A percentile compares a stretch with the other conserved stretches of the same genome.
These are phyloP conservation scores for Viola odorata DNA, from an alignment of 345 rosid species.

Conservation along the genomic window DNA sequence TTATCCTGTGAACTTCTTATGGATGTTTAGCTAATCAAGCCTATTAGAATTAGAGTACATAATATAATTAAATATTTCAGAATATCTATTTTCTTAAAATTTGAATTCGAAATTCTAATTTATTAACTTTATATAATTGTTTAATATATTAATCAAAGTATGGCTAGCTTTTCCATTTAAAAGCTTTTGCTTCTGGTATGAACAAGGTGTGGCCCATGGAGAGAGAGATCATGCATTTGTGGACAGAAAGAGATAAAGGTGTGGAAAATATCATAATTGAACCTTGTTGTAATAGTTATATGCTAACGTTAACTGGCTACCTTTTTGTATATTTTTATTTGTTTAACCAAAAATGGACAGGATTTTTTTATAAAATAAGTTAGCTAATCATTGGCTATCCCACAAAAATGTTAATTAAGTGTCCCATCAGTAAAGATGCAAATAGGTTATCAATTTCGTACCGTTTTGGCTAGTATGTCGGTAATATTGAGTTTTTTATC, in stretches of 20 bases:
- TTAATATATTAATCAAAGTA: too few relatives aligned
- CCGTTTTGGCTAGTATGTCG: too few relatives aligned
- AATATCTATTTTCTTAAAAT: too few relatives aligned
- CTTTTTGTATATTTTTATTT: background rate
- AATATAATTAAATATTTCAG: too few relatives aligned
- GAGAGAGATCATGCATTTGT: slow-evolving; percentile 36
- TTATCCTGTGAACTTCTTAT: background rate
- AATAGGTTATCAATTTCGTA: too few relatives aligned
- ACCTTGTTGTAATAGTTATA: slow-evolving; percentile 35
- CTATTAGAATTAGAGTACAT: too few relatives aligned
- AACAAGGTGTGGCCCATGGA: slow-evolving; percentile 15
- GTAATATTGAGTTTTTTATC: too few relatives aligned
- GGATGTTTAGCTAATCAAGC: too few relatives aligned
- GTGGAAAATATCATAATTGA: slow-evolving; percentile 41
- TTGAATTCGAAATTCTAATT: too few relatives aligned
- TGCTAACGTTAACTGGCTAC: slow-evolving; percentile 18
- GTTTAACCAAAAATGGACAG: background rate
- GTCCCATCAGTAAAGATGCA: too few relatives aligned
- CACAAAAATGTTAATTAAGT: slow-evolving; percentile 6
- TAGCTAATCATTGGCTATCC: slow-evolving; percentile 23
- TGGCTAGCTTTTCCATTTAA: background rate
- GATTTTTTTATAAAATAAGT: background rate
- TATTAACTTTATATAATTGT: background rate
- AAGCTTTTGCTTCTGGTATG: slow-evolving; percentile 22
- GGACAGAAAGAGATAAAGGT: slow-evolving; percentile 35